phyloP scores from a whole-genome alignment of 306 rosid genomes.

The Prunus kanzakura region DNA sequence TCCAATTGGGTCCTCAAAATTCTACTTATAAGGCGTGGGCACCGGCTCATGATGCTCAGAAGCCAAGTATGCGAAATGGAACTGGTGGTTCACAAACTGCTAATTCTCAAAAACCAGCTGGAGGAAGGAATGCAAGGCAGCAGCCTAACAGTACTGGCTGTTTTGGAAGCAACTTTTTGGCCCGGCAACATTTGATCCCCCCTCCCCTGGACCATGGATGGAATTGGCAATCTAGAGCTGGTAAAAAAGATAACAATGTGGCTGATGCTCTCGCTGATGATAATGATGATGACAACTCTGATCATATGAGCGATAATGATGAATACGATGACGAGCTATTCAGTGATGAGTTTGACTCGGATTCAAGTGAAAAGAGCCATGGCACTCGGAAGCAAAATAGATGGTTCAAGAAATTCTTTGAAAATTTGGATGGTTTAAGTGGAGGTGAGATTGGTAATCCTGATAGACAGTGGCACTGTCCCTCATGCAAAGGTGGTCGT shows the following conservation, averaged over 20 bases:
- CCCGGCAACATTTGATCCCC: slow-evolving; percentile 34
- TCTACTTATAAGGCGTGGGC: slow-evolving; percentile 38
- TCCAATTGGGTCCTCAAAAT: slow-evolving; percentile 37
- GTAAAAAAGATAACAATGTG: slow-evolving; percentile 1
- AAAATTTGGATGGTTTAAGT: slow-evolving; percentile 16
- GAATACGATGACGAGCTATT: slow-evolving; percentile 22
- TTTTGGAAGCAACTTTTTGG: slow-evolving; percentile 22
- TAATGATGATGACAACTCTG: slow-evolving; percentile 30
- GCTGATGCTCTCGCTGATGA: slow-evolving; percentile 18
- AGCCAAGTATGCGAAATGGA: slow-evolving; percentile 19
- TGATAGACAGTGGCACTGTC: slow-evolving; percentile 44
- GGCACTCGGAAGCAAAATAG: slow-evolving; percentile 35
- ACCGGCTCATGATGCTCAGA: slow-evolving; percentile 38
- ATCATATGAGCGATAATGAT: slow-evolving; percentile 31
- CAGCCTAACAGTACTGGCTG: slow-evolving; percentile 22
- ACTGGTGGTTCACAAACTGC: slow-evolving; percentile 32
- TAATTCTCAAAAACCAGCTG: slow-evolving; percentile 39
- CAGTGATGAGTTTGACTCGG: slow-evolving; percentile 40
- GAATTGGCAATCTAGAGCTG: slow-evolving; percentile 12
- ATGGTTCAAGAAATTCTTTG: slow-evolving; percentile 46
- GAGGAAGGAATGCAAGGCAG: slow-evolving; percentile 45
- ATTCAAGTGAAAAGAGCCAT: slow-evolving; percentile 32
- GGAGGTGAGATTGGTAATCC: slow-evolving; percentile 34
- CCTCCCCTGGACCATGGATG: slow-evolving; percentile 73
- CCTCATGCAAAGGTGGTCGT: slow-evolving; percentile 46